These are phyloP conservation scores for Ulmus americana DNA, from an alignment of 331 rosid species.

Conservation along the genomic window DNA sequence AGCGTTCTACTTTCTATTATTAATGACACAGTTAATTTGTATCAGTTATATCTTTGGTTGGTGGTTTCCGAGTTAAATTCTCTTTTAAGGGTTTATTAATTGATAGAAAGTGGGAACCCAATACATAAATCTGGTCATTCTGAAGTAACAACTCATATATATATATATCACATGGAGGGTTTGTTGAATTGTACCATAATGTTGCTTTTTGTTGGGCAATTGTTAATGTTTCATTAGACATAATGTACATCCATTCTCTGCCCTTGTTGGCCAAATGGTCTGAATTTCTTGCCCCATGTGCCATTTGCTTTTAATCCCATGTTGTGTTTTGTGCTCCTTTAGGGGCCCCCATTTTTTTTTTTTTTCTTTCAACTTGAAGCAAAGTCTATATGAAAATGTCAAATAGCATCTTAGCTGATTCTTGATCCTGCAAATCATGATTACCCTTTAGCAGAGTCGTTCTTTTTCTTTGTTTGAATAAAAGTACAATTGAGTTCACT, in stretches of 20 bases:
- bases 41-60: background rate
- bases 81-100: background rate
- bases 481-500: background rate
- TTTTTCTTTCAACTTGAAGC: background rate
- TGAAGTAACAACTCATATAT: background rate
- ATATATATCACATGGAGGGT: background rate
- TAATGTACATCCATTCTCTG: background rate
- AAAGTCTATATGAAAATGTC: background rate
- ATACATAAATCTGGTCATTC: background rate
- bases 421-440: no score
- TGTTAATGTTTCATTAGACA: constrained; percentile 3
- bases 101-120: background rate
- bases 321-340: background rate
- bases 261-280: background rate
- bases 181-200: constrained; percentile 9
- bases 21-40: background rate
- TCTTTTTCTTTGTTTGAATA: background rate
- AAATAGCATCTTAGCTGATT: background rate
- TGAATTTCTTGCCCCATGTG: background rate
- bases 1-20: background rate
- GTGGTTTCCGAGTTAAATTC: background rate
- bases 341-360: no score
- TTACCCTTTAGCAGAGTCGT: background rate
- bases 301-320: background rate
- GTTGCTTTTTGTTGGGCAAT: background rate